phyloP scores from a whole-genome alignment of 148 eudicot species.

The Nepenthes mirabilis region DNA sequence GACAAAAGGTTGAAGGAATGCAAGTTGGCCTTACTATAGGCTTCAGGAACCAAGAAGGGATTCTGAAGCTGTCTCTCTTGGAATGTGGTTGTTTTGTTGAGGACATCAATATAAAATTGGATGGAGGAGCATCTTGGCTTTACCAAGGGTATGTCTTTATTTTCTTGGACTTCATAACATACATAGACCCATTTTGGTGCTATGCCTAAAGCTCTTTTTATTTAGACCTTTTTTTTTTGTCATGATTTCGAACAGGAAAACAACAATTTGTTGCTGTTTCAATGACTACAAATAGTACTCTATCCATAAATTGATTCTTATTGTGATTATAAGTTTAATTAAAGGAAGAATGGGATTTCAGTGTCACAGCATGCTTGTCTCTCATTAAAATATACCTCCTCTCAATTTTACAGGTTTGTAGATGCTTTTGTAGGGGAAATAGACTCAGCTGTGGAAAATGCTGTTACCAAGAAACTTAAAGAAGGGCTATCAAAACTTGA shows the following conservation, averaged over 20 bases:
- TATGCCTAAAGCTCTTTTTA: neutral
- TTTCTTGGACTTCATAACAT: neutral
- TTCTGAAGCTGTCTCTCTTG: conserved; percentile 44
- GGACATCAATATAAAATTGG: conserved; percentile 50
- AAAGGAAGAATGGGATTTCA: too few relatives aligned
- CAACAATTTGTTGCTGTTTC: neutral
- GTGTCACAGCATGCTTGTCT: neutral
- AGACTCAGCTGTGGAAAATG: conserved; percentile 58
- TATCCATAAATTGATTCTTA: too few relatives aligned
- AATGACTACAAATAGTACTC: too few relatives aligned
- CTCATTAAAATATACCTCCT: conserved; percentile 1
- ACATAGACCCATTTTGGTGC: neutral
- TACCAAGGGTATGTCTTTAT: conserved; percentile 70
- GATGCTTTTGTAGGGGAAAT: conserved; percentile 59
- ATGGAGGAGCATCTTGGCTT: conserved; percentile 98
- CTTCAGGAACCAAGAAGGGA: conserved; percentile 51
- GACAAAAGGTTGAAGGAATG: conserved; percentile 71
- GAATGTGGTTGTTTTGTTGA: conserved; percentile 75
- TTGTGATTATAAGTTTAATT: too few relatives aligned
- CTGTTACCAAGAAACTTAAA: conserved; percentile 40
- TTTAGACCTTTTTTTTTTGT: too few relatives aligned
- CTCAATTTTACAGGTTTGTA: conserved; percentile 32
- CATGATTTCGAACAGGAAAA: neutral
- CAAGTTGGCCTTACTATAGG: conserved; percentile 67
- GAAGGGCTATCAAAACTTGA: conserved; percentile 40